Percentiles rank a stretch among this genome's conserved stretches.
Conservation (phyloP, 495 filamentous ascomycete genomes). For the Ascobolus immersus region DNA sequence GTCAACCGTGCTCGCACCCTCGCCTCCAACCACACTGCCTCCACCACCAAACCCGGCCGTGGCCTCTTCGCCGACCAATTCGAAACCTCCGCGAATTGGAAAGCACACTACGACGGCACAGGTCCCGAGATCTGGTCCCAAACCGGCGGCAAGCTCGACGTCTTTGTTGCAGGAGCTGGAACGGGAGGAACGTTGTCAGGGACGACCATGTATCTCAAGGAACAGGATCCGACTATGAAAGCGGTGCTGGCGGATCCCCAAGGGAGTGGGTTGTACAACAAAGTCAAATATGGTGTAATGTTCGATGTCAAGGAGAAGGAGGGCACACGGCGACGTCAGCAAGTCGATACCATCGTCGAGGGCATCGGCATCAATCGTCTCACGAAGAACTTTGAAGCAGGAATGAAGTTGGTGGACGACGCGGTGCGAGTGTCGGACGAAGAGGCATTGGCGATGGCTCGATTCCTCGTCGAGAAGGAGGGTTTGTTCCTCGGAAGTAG, state of each 20-base stretch:
- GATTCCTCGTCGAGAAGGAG: slow-evolving; percentile 87
- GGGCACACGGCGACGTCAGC: slow-evolving; percentile 61
- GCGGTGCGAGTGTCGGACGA: slow-evolving; percentile 76
- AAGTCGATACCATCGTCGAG: slow-evolving; percentile 91
- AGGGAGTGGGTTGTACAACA: slow-evolving; percentile 80
- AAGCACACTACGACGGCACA: slow-evolving; percentile 56
- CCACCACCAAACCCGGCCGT: slow-evolving; percentile 21
- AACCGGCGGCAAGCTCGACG: slow-evolving; percentile 50
- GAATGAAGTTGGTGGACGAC: slow-evolving; percentile 60
- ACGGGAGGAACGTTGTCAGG: slow-evolving; percentile 88
- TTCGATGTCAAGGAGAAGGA: slow-evolving; percentile 69
- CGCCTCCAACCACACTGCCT: slow-evolving; percentile 41
- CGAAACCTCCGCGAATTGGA: slow-evolving; percentile 66
- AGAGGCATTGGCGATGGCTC: slow-evolving; percentile 77
- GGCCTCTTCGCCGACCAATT: slow-evolving; percentile 97
- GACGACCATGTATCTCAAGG: slow-evolving; percentile 58
- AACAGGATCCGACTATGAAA: slow-evolving; percentile 31
- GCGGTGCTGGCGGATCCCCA: slow-evolving; percentile 83
- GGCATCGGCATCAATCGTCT: slow-evolving; percentile 85
- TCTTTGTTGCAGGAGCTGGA: slow-evolving; percentile 85
- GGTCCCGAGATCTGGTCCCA: slow-evolving; percentile 74
- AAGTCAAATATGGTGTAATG: slow-evolving; percentile 81
- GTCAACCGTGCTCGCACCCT: slow-evolving; percentile 74
- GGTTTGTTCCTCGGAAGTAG: slow-evolving; percentile 86
- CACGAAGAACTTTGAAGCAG: slow-evolving; percentile 75